A percentile compares a stretch with the other conserved stretches of the same genome.
These are phyloP conservation scores for Westerdykella ornata DNA, from an alignment of 2,329 filamentous ascomycete species.

Conservation along the genomic window DNA sequence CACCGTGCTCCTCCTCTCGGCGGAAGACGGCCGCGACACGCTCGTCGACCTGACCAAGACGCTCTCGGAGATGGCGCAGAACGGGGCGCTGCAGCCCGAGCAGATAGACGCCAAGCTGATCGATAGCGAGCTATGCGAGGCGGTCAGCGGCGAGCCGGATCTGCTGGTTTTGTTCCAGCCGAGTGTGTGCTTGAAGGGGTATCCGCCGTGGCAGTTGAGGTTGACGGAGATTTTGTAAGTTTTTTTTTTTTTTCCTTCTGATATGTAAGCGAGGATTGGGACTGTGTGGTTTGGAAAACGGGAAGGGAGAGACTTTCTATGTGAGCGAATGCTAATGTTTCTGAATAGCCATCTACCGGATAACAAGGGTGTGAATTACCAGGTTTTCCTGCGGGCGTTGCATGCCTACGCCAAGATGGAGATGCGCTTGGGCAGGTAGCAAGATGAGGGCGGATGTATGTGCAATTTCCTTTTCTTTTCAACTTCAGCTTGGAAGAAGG, in stretches of 20 bases:
- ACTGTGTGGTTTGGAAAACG: too few relatives aligned
- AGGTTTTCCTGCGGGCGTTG: slow-evolving; percentile 80
- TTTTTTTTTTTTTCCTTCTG: background rate
- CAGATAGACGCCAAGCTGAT: slow-evolving; percentile 84
- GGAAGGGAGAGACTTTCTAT: background rate
- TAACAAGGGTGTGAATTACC: slow-evolving; percentile 81
- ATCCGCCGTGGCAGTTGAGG: slow-evolving; percentile 93
- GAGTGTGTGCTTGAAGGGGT: slow-evolving; percentile 76
- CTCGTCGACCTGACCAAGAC: slow-evolving; percentile 94
- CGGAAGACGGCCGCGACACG: slow-evolving; percentile 84
- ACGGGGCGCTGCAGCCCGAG: slow-evolving; percentile 68
- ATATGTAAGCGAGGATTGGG: background rate
- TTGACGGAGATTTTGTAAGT: slow-evolving; percentile 86
- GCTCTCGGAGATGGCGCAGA: slow-evolving; percentile 88
- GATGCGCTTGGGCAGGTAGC: slow-evolving; percentile 68
- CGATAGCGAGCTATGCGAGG: slow-evolving; percentile 74
- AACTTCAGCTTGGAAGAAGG: too few relatives aligned
- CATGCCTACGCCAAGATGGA: slow-evolving; percentile 80
- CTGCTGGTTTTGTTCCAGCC: slow-evolving; percentile 82
- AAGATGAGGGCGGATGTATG: background rate
- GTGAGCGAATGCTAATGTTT: too few relatives aligned
- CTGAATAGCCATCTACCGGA: slow-evolving; percentile 54
- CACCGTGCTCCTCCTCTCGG: slow-evolving; percentile 71
- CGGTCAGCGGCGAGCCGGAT: slow-evolving; percentile 82
- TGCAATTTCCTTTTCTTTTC: too few relatives aligned